These are phyloP conservation scores for Cystodermella granulosa DNA, from an alignment of 1,284 basidiomycete genomes.

Conservation along the genomic window DNA sequence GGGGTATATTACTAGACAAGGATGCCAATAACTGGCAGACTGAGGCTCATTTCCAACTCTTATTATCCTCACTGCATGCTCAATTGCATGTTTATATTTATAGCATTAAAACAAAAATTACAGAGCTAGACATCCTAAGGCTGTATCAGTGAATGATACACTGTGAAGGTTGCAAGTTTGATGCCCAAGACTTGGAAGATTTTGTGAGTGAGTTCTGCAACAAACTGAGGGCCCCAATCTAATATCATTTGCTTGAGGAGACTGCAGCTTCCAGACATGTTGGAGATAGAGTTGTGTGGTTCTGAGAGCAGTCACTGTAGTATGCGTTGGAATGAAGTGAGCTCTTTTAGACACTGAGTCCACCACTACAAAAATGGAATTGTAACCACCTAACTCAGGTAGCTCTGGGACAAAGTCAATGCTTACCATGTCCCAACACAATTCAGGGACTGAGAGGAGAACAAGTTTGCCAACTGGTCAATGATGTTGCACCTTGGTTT, in stretches of 20 bases:
- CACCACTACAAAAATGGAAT: conserved; percentile 7
- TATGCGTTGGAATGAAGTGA: not conserved
- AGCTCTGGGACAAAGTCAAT: conserved; percentile 5
- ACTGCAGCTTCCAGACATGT: not conserved
- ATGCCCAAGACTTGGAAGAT: conserved; percentile 4
- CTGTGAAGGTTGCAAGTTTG: conserved; percentile 4
- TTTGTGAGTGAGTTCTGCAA: conserved; percentile 1
- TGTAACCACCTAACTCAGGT: conserved; percentile 7
- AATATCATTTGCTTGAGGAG: not conserved
- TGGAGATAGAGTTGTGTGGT: not conserved
- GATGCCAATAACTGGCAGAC: too few species aligned
- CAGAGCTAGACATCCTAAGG: too few species aligned
- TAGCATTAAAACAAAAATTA: too few species aligned
- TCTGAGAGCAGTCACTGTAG: not conserved
- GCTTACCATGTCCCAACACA: not conserved
- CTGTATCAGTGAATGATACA: conserved; percentile 16
- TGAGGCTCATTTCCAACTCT: conserved; percentile 32
- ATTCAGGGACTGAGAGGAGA: not conserved
- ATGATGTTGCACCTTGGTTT: not conserved
- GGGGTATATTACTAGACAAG: too few species aligned
- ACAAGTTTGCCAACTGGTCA: not conserved
- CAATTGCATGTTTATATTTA: too few species aligned
- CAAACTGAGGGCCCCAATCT: not conserved
- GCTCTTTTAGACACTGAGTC: not conserved
- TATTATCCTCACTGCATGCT: conserved; percentile 38